A percentile compares a stretch with the other conserved stretches of the same genome.
phyloP scores from a whole-genome alignment of 2,329 filamentous ascomycete species.

The Cladosporium sphaerospermum region DNA sequence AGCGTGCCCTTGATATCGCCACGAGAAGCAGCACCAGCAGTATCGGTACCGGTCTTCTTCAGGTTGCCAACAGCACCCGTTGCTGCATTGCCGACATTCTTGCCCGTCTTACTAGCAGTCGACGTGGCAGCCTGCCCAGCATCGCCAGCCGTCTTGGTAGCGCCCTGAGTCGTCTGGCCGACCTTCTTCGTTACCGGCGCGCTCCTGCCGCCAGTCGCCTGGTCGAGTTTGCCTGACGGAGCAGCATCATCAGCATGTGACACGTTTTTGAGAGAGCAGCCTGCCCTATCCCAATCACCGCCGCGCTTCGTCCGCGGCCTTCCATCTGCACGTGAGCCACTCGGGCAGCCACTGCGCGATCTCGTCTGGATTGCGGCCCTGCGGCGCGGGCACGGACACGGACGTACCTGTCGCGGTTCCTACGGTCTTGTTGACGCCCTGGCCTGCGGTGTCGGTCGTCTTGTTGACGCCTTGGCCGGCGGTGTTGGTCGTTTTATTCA shows the following conservation, averaged over 20 bases:
- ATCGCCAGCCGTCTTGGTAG: conserved; percentile 33
- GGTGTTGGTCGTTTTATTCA: conserved; percentile 23
- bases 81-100: conserved; percentile 30
- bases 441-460: conserved; percentile 18
- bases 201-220: conserved; percentile 26
- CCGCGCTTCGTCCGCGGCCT: conserved; percentile 17
- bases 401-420: conserved; percentile 28
- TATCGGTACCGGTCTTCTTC: conserved; percentile 24
- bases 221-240: conserved; percentile 27
- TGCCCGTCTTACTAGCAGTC: conserved; percentile 12
- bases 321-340: conserved; percentile 24
- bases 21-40: conserved; percentile 20
- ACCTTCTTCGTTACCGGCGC: conserved; percentile 29
- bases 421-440: conserved; percentile 21
- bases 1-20: conserved; percentile 28
- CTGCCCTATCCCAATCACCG: background rate
- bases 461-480: conserved; percentile 25
- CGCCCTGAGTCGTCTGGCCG: conserved; percentile 29
- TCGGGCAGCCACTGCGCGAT: conserved; percentile 21
- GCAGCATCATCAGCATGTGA: conserved; percentile 15
- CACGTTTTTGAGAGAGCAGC: background rate
- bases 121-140: conserved; percentile 24
- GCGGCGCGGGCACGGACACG: background rate
- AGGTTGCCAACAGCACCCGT: conserved; percentile 24
- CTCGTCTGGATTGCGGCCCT: conserved; percentile 4